Evolutionary conservation across 805 yeast genomes (phyloP).

Genomic region (Naumovozyma castellii): DNA sequence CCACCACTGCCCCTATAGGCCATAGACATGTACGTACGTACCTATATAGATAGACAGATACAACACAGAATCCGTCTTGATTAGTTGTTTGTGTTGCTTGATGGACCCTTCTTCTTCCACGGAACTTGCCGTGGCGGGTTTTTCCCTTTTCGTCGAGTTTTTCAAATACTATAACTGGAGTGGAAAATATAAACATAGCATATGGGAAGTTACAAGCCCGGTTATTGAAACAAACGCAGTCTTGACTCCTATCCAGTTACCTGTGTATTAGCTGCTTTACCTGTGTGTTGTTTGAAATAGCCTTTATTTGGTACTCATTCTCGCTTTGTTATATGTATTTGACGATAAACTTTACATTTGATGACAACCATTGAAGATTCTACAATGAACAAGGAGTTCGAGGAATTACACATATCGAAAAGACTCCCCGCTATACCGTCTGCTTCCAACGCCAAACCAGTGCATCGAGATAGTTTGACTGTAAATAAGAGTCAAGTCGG

Average conservation of each 20-base stretch:
- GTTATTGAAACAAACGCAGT: not conserved
- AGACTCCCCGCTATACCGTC: not conserved
- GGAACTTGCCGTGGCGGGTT: not conserved
- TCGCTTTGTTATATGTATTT: not conserved
- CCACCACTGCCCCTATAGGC: not conserved
- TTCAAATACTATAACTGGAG: too few species aligned
- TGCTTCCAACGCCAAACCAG: not conserved
- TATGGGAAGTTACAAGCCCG: too few species aligned
- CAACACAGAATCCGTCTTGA: not conserved
- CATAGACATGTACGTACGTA: constrained; percentile 1
- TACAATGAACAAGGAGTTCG: not conserved
- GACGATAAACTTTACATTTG: too few species aligned
- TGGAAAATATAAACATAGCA: too few species aligned
- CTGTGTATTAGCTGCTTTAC: too few species aligned
- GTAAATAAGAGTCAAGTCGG: constrained; percentile 5
- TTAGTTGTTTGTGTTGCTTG: not conserved
- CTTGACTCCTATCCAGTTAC: not conserved
- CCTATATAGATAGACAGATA: not conserved
- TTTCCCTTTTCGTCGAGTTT: not conserved
- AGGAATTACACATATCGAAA: not conserved
- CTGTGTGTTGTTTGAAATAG: too few species aligned
- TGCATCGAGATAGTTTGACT: not conserved
- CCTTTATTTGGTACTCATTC: too few species aligned
- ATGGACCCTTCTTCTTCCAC: not conserved
- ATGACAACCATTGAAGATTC: not conserved